Base-by-base conservation (phyloP, 2,329 filamentous ascomycete genomes). In the Colletotrichum kahawae region DNA sequence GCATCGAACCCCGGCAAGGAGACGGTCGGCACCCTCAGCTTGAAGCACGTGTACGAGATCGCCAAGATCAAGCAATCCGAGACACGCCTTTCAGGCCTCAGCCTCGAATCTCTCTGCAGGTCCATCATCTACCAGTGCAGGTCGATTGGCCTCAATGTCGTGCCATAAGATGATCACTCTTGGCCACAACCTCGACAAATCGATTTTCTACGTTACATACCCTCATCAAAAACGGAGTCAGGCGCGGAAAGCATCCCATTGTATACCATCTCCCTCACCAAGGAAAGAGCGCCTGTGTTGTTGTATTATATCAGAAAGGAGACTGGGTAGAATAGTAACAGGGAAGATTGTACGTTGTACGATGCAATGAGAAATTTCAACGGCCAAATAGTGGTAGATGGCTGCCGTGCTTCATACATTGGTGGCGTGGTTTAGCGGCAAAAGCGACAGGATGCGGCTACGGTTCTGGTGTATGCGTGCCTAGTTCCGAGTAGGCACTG, bases 41-140 rank as follows among this genome's bases (percentile, higher is more conserved):
- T 99, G 81, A 99, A 99, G 89, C 97, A 99, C 86, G 88, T 99
- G 27, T 98, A 95, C 86, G 96, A 98, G 87, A 98, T 99, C 85
- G 97, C 97, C 78, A 96, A 95, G 89, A 97, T 99, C 82, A 99
- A 99, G 90, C 93, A 95, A 79, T 88, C 90, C 68, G 95, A 97
- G 85, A 86, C 93, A 76, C 90, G 95, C 74, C 85, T 96, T 77
- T 95, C 94, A 3, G 94, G 94, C 3, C 82, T 95, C 79, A 89
- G 91, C 63, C 84, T 96, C 68, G 89, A 95, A 82, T 93, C 93
- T 1, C 81, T 96, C 33, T 95, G 94, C 86, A 92, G 90, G 85
- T 91, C 92, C 70, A 88, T 96, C 76, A 95, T 96, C 78, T 92
- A 88, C 78, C 93, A 95, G 84, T 92, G 93, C 73, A 95, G 92